phyloP scores from a whole-genome alignment of 1,284 basidiomycete genomes.

The Clitocybe nebularis region DNA sequence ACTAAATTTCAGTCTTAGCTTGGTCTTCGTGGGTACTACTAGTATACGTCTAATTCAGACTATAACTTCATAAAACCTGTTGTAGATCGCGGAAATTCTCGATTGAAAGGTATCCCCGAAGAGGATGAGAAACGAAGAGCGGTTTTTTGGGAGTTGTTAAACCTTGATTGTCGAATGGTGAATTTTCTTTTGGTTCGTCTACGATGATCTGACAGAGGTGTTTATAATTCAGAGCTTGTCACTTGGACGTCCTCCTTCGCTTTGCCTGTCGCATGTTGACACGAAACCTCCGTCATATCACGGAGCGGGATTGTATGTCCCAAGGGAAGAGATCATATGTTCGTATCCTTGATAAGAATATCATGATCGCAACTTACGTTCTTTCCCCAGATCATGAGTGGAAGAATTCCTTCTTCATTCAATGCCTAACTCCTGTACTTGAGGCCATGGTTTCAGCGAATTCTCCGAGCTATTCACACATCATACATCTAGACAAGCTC shows the following conservation, averaged over 20 bases:
- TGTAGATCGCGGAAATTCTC: constrained; percentile 66
- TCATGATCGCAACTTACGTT: neutral
- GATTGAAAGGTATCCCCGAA: constrained; percentile 61
- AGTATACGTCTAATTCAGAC: constrained; percentile 10
- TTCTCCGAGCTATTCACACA: constrained; percentile 50
- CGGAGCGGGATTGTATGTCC: constrained; percentile 49
- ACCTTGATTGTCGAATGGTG: constrained; percentile 74
- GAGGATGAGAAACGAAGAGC: constrained; percentile 67
- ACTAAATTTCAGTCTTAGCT: constrained; percentile 30
- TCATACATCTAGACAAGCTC: constrained; percentile 55
- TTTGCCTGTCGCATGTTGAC: constrained; percentile 66
- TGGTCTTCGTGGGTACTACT: constrained; percentile 46
- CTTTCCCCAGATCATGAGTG: constrained; percentile 52
- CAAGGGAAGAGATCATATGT: constrained; percentile 65
- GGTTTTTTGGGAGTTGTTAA: constrained; percentile 72
- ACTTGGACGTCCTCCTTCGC: constrained; percentile 74
- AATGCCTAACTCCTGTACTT: constrained; percentile 63
- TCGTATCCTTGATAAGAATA: constrained; percentile 24
- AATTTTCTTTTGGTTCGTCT: constrained; percentile 15
- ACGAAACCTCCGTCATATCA: constrained; percentile 58
- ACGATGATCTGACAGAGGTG: neutral
- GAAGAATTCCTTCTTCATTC: constrained; percentile 67
- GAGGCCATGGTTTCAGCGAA: constrained; percentile 62
- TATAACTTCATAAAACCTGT: constrained; percentile 10
- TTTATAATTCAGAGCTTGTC: constrained; percentile 53